phyloP scores from a whole-genome alignment of 352 stramenopile genomes.

The Globisporangium barbulae region DNA sequence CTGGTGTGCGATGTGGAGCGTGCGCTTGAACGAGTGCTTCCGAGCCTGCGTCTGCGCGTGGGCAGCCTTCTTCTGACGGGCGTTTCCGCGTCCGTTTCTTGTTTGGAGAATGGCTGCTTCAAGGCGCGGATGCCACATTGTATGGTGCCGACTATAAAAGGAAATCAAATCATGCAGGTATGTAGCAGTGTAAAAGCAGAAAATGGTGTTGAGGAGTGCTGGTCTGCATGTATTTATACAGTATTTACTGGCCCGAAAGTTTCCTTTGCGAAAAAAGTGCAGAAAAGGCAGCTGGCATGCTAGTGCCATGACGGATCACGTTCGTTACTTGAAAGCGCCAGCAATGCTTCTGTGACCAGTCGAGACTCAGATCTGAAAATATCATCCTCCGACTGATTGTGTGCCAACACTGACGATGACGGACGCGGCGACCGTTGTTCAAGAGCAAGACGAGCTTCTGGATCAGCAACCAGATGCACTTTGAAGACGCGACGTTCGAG shows the following conservation, averaged over 20 bases:
- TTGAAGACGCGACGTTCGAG: constrained; percentile 22
- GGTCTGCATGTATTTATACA: background rate
- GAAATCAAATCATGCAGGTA: background rate
- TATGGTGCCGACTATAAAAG: background rate
- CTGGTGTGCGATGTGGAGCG: background rate
- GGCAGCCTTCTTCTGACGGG: background rate
- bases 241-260: background rate
- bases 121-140: background rate
- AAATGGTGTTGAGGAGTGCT: background rate
- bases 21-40: background rate
- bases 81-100: constrained; percentile 11
- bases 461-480: constrained; percentile 28
- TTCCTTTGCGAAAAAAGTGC: constrained; percentile 2
- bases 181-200: background rate
- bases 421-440: background rate
- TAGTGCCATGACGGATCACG: too few relatives aligned
- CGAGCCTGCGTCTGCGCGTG: background rate
- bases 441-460: constrained; percentile 17
- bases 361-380: too few relatives aligned
- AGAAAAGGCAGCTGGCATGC: too few relatives aligned
- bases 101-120: constrained; percentile 10
- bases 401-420: too few relatives aligned
- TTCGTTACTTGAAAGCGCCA: too few relatives aligned
- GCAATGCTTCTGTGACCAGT: too few relatives aligned
- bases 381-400: too few relatives aligned